Evolutionary conservation across 495 filamentous ascomycete species (phyloP).

Genomic region (Xylaria venustula): DNA sequence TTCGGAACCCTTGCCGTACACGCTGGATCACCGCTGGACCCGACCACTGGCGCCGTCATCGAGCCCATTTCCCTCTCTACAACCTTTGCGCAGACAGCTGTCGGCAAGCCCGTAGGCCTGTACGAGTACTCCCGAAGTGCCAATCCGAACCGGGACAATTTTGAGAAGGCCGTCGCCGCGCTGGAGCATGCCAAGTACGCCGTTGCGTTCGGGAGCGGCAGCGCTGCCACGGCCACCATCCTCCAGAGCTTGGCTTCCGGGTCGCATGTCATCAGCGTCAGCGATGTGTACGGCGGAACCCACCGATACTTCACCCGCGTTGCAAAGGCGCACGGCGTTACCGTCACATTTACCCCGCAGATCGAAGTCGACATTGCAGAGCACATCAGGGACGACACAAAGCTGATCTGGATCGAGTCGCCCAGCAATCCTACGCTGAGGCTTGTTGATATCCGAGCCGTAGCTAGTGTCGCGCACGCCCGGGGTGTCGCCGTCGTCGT

Average conservation of each 20-base stretch:
- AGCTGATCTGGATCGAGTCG: conserved; percentile 95
- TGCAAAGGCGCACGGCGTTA: conserved; percentile 87
- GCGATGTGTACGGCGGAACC: conserved; percentile 96
- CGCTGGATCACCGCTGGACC: conserved; percentile 86
- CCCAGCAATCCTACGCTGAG: conserved; percentile 92
- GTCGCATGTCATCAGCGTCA: conserved; percentile 92
- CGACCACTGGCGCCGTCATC: conserved; percentile 90
- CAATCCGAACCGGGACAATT: conserved; percentile 93
- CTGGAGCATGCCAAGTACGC: conserved; percentile 92
- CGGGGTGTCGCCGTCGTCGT: conserved; percentile 93
- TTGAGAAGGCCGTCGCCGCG: conserved; percentile 85
- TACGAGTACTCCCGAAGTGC: conserved; percentile 91
- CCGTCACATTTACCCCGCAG: conserved; percentile 87
- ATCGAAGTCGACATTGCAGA: conserved; percentile 83
- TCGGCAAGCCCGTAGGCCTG: conserved; percentile 78
- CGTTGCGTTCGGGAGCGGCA: conserved; percentile 92
- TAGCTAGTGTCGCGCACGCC: conserved; percentile 77
- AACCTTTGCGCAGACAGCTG: conserved; percentile 82
- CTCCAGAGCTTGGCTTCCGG: conserved; percentile 90
- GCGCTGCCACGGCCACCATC: conserved; percentile 87
- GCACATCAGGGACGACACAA: conserved; percentile 85
- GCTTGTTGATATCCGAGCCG: conserved; percentile 85
- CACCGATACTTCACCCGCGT: conserved; percentile 99
- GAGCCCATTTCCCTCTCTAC: conserved; percentile 93
- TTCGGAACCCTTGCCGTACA: conserved; percentile 96